phyloP scores from a whole-genome alignment of 1,284 basidiomycete species.

The Fomitopsis betulina region DNA sequence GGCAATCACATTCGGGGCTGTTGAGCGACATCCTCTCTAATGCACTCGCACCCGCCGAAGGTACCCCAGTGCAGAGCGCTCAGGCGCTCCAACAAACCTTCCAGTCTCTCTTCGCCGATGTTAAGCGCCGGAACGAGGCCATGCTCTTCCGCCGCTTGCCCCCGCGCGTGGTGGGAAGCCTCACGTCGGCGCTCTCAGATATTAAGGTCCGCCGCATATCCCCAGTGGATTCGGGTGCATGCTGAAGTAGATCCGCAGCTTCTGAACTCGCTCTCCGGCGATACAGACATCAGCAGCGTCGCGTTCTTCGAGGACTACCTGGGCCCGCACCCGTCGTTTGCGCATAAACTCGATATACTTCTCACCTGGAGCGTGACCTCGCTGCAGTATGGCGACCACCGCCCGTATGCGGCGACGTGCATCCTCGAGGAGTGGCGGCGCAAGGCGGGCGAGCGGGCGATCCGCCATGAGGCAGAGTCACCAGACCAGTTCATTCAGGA shows the following conservation, averaged over 20 bases:
- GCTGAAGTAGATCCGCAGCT: constrained; percentile 39
- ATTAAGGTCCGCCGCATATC: constrained; percentile 46
- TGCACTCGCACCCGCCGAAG: constrained; percentile 28
- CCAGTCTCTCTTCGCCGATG: constrained; percentile 46
- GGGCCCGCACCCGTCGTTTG: constrained; percentile 43
- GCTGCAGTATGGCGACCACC: constrained; percentile 81
- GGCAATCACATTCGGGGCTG: constrained; percentile 48
- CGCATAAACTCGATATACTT: constrained; percentile 74
- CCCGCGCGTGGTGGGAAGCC: constrained; percentile 45
- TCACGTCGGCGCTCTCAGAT: constrained; percentile 38
- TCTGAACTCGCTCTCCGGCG: constrained; percentile 75
- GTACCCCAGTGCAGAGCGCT: constrained; percentile 33
- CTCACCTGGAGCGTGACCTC: constrained; percentile 86
- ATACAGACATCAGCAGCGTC: constrained; percentile 61
- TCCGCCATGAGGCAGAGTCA: constrained; percentile 48
- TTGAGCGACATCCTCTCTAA: constrained; percentile 41
- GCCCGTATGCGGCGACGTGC: constrained; percentile 77
- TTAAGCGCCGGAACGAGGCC: constrained; percentile 70
- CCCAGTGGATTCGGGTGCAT: neutral
- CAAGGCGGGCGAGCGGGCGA: constrained; percentile 54
- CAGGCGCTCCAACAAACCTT: constrained; percentile 42
- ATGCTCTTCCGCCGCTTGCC: constrained; percentile 71
- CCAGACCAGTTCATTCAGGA: constrained; percentile 65
- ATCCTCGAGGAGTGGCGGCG: constrained; percentile 72
- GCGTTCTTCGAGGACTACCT: constrained; percentile 54